Percentiles rank a stretch among this genome's conserved stretches.
Conservation (phyloP, 345 rosid species). For the Turnera subulata region DNA sequence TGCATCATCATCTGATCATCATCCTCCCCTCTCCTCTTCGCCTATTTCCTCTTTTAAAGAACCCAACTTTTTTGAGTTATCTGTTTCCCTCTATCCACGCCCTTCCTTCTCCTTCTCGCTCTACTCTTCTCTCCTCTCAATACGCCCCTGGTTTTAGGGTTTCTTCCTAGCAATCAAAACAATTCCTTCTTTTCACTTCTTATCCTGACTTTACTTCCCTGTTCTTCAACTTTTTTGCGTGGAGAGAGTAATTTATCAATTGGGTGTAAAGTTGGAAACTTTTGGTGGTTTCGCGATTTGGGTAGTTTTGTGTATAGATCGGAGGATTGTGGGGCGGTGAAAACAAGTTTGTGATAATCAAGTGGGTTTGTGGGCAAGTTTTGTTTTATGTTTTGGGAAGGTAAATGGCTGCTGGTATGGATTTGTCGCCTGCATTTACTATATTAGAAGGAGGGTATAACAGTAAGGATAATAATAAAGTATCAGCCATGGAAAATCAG, state of each 20-base stretch:
- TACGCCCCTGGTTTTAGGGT: too few relatives aligned
- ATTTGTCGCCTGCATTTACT: conserved; percentile 47
- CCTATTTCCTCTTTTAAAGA: neutral
- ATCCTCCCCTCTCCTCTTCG: neutral
- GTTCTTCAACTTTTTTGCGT: neutral
- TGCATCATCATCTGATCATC: too few relatives aligned
- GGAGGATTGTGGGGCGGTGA: neutral
- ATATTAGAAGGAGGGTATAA: conserved; percentile 46
- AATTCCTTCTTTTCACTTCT: too few relatives aligned
- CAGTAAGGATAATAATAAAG: conserved; percentile 26
- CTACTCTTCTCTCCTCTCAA: neutral
- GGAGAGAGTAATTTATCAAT: too few relatives aligned
- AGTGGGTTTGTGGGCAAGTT: conserved; percentile 9
- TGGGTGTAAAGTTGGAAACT: too few relatives aligned
- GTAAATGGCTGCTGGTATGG: conserved; percentile 55
- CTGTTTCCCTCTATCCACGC: conserved; percentile 1
- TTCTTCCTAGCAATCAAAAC: too few relatives aligned
- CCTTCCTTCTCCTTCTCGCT: neutral
- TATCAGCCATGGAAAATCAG: conserved; percentile 36
- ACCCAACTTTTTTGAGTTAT: too few relatives aligned
- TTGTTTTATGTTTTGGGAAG: conserved; percentile 38
- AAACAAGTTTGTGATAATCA: neutral
- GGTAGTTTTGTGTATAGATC: conserved; percentile 1
- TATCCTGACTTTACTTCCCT: too few relatives aligned
- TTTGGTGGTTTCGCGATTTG: conserved; percentile 10